These are phyloP conservation scores for Hyaloscypha hepaticicola DNA, from an alignment of 495 filamentous ascomycete species.

Conservation along the genomic window DNA sequence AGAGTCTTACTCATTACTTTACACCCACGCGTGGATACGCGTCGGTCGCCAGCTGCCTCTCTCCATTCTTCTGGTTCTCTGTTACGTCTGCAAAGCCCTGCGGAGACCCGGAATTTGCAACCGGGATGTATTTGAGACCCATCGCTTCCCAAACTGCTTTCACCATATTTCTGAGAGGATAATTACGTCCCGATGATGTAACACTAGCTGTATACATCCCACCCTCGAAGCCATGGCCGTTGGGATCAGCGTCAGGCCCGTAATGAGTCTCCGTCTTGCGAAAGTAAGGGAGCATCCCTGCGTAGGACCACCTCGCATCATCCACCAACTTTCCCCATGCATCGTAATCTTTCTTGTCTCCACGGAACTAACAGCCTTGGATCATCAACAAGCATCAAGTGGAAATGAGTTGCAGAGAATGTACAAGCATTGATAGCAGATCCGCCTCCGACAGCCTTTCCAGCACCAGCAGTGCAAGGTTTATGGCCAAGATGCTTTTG, in stretches of 20 bases:
- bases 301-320: constrained; percentile 41
- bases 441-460: constrained; percentile 40
- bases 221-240: constrained; percentile 45
- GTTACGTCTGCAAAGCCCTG: constrained; percentile 34
- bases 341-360: constrained; percentile 39
- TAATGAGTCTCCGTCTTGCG: constrained; percentile 28
- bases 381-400: too few relatives aligned
- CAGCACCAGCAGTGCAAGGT: constrained; percentile 29
- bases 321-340: constrained; percentile 38
- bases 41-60: constrained; percentile 36
- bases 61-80: constrained; percentile 39
- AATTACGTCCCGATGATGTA: constrained; percentile 29
- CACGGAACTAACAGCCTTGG: constrained; percentile 38
- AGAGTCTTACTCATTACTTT: constrained; percentile 34
- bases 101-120: constrained; percentile 34
- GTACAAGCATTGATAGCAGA: constrained; percentile 36
- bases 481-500: constrained; percentile 33
- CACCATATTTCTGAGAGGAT: constrained; percentile 32
- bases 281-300: constrained; percentile 38
- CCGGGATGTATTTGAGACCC: constrained; percentile 31
- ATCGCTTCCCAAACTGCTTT: constrained; percentile 27
- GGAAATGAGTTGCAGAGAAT: too few relatives aligned
- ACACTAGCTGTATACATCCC: constrained; percentile 35
- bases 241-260: constrained; percentile 30
- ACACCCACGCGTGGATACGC: constrained; percentile 35